A percentile compares a stretch with the other conserved stretches of the same genome.
Evolutionary conservation across 2,329 filamentous ascomycete genomes (phyloP).

Genomic region (Fusarium solani-melongenae): DNA sequence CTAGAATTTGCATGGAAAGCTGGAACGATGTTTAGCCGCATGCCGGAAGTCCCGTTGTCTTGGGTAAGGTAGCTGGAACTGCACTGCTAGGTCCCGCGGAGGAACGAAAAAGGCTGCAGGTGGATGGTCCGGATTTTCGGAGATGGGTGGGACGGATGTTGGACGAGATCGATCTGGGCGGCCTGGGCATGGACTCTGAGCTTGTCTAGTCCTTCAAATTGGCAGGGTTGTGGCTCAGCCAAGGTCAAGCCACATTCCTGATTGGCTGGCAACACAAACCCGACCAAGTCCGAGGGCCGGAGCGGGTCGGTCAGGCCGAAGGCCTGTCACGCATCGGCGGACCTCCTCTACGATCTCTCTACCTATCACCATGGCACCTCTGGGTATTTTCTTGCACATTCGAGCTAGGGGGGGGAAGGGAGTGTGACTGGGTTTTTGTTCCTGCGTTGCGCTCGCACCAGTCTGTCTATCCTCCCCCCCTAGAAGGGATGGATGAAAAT

Average conservation of each 20-base stretch:
- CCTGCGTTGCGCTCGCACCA: constrained; percentile 26
- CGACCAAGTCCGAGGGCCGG: constrained; percentile 31
- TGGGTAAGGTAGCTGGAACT: constrained; percentile 2
- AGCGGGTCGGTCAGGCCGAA: constrained; percentile 41
- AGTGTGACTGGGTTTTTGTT: constrained; percentile 24
- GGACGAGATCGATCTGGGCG: constrained; percentile 33
- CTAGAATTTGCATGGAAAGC: constrained; percentile 1
- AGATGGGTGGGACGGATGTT: constrained; percentile 19
- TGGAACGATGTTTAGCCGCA: constrained; percentile 2
- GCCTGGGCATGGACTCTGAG: constrained; percentile 17
- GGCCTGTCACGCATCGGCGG: constrained; percentile 22
- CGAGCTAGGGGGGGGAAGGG: not conserved
- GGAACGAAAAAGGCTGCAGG: constrained; percentile 13
- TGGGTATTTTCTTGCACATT: constrained; percentile 7
- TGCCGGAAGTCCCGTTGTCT: constrained; percentile 21
- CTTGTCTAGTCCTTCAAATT: not conserved
- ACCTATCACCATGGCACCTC: constrained; percentile 24
- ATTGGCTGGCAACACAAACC: constrained; percentile 28
- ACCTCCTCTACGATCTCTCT: constrained; percentile 4
- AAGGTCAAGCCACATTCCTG: constrained; percentile 16
- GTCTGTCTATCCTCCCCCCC: not conserved
- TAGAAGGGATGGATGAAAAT: constrained; percentile 16
- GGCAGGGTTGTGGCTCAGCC: constrained; percentile 33
- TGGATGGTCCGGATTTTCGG: constrained; percentile 12
- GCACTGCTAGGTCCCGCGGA: constrained; percentile 7